Percentiles rank a stretch among this genome's conserved stretches.
Evolutionary conservation across 2,329 filamentous ascomycete genomes (phyloP).

Genomic region (Mycogone perniciosa): DNA sequence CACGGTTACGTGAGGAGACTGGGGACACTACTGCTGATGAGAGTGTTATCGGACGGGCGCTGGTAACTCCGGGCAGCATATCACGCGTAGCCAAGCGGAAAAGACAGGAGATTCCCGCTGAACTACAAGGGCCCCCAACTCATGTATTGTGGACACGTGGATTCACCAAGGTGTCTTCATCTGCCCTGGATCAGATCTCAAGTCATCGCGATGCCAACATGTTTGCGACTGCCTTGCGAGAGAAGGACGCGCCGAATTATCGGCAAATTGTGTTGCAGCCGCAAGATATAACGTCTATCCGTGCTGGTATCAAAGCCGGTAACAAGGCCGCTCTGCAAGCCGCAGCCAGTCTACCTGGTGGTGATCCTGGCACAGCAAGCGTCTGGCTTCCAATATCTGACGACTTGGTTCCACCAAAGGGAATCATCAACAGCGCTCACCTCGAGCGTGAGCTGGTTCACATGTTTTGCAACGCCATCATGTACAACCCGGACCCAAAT

Average conservation of each 20-base stretch:
- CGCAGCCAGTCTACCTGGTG: constrained; percentile 54
- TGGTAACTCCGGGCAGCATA: constrained; percentile 32
- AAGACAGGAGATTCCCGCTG: constrained; percentile 44
- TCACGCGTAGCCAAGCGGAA: constrained; percentile 48
- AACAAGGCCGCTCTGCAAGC: constrained; percentile 57
- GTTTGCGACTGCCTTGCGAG: constrained; percentile 69
- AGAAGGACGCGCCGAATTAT: constrained; percentile 71
- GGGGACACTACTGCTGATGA: constrained; percentile 53
- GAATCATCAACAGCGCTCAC: constrained; percentile 88
- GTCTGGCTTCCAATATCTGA: constrained; percentile 63
- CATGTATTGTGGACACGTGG: constrained; percentile 71
- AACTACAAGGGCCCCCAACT: constrained; percentile 50
- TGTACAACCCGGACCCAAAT: constrained; percentile 88
- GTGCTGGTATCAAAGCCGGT: constrained; percentile 67
- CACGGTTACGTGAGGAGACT: constrained; percentile 46
- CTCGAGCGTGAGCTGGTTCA: constrained; percentile 89
- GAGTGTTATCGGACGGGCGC: constrained; percentile 35
- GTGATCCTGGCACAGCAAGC: constrained; percentile 49
- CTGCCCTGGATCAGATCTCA: constrained; percentile 68
- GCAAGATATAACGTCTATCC: constrained; percentile 72
- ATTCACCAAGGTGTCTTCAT: constrained; percentile 65
- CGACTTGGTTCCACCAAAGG: constrained; percentile 77
- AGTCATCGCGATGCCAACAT: constrained; percentile 74
- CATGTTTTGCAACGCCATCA: constrained; percentile 97
- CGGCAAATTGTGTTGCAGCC: constrained; percentile 66